Conservation (phyloP, 495 filamentous ascomycete species). For the Penicillium longicatenatum region DNA sequence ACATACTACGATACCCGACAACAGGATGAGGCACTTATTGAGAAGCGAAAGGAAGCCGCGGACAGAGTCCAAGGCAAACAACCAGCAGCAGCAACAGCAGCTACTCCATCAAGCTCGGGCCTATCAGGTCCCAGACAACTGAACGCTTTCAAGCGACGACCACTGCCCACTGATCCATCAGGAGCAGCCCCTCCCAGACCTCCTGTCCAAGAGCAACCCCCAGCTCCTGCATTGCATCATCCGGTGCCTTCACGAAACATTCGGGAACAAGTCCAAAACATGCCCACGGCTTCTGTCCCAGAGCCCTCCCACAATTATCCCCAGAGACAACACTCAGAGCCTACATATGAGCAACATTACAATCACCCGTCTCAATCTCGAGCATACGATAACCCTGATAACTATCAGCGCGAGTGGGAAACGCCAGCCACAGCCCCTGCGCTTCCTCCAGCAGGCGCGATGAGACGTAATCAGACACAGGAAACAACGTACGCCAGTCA, state of each 20-base stretch:
- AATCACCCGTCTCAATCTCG: constrained; percentile 23
- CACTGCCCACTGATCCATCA: constrained; percentile 72
- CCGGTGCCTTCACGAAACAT: constrained; percentile 28
- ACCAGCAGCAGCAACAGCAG: constrained; percentile 7
- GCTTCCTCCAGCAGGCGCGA: constrained; percentile 16
- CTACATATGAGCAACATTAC: constrained; percentile 24
- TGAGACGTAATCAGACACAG: constrained; percentile 23
- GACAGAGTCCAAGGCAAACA: constrained; percentile 36
- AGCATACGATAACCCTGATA: constrained; percentile 33
- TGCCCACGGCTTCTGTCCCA: constrained; percentile 18
- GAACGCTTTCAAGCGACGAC: constrained; percentile 72
- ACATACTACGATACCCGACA: constrained; percentile 93
- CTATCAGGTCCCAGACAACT: constrained; percentile 61
- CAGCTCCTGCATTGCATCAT: constrained; percentile 29
- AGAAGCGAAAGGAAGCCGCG: constrained; percentile 52
- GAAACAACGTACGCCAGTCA: constrained; percentile 25
- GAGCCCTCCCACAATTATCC: constrained; percentile 21
- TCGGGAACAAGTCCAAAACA: constrained; percentile 26
- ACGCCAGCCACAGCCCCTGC: constrained; percentile 13
- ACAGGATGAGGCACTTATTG: constrained; percentile 65
- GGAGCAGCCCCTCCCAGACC: constrained; percentile 35
- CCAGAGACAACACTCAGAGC: constrained; percentile 26
- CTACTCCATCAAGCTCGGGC: constrained; percentile 22
- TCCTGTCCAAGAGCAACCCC: constrained; percentile 27
- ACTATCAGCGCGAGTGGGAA: constrained; percentile 36